Percentiles rank a stretch among this genome's conserved stretches.
phyloP scores from a whole-genome alignment of 208 protist species.

The Lotmaria passim region DNA sequence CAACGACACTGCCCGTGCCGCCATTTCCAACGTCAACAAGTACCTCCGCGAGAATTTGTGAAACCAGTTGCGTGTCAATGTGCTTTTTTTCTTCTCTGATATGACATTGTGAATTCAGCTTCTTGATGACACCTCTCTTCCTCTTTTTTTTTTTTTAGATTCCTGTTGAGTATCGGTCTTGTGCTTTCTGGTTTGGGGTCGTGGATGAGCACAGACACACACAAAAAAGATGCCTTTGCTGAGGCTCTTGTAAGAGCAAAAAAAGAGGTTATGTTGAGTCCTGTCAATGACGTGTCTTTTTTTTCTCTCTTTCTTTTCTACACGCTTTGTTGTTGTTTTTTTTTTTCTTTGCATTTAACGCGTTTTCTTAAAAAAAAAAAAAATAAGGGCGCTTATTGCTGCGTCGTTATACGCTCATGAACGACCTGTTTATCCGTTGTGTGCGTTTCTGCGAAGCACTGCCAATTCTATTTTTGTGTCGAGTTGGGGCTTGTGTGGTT shows the following conservation, averaged over 20 bases:
- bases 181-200: too few species aligned
- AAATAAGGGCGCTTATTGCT: not conserved
- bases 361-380: conserved; percentile 14
- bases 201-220: too few species aligned
- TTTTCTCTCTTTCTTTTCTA: conserved; percentile 1
- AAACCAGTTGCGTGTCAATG: not conserved
- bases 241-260: conserved; percentile 7
- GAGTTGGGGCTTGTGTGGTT: too few species aligned
- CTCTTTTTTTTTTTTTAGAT: too few species aligned
- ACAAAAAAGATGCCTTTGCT: too few species aligned
- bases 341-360: conserved; percentile 13
- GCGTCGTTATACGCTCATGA: not conserved
- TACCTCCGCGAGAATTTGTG: conserved; percentile 85
- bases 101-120: too few species aligned
- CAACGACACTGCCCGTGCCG: conserved; percentile 66
- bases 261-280: not conserved
- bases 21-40: conserved; percentile 83
- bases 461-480: too few species aligned
- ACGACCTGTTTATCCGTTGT: too few species aligned
- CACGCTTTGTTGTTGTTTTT: conserved; percentile 12
- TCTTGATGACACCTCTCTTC: too few species aligned
- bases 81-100: too few species aligned
- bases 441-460: too few species aligned
- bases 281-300: conserved; percentile 1
- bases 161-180: too few species aligned